Evolutionary conservation across 768 basidiomycete species (phyloP), one percentile per base, ranked within the genome.

Genomic region (Holtermanniella nyarrowii): DNA sequence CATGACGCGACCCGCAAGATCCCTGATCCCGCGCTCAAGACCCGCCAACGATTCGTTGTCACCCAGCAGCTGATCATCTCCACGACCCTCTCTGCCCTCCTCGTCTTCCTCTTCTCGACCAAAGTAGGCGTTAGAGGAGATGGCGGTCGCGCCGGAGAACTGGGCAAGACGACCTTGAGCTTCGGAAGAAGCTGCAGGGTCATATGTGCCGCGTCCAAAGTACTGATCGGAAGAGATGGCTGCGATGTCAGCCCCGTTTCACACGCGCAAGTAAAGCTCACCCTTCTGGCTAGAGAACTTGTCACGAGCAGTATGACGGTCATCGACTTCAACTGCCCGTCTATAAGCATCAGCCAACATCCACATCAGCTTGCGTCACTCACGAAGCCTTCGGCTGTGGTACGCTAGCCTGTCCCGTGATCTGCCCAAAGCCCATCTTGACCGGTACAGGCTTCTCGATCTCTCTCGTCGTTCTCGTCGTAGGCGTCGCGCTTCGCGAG

Each of bases 201-300:
- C 91, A 73, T 95, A 96, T 20, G 82, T 71, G 45, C 85, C 85
- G 40, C 93, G 80, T 21, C 84, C 88, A 69, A 97, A 97, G 76
- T 84, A 96, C 86, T 90, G 89, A 66, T 97, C 95, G 3, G 89
- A 93, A 4, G 91, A 96, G 69, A 99, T 99, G 49, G 80, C 89
- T 73, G 55, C 1, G 31, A 16, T 11, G 46, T 18, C 41, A 43
- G 42, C 23, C 18, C 5, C 20, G 21, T 5, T 13, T 14, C 12
- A 22, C 21, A 40, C 14, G 27, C 20, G 12, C 18, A 14, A 22
- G 10, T 46, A 26, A 24, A 44, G 50, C 72, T 46, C 24, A 73
- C 74, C 72, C 68, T 96, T 99, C 69, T 97, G 95, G 53, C 65
- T 71, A 1, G 88, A 87, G 69, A 97, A 99, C 62, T 86, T 88